A percentile compares a stretch with the other conserved stretches of the same genome.
Evolutionary conservation across 1,139 yeast genomes (phyloP).

Genomic region (Yamadazyma aaseri): DNA sequence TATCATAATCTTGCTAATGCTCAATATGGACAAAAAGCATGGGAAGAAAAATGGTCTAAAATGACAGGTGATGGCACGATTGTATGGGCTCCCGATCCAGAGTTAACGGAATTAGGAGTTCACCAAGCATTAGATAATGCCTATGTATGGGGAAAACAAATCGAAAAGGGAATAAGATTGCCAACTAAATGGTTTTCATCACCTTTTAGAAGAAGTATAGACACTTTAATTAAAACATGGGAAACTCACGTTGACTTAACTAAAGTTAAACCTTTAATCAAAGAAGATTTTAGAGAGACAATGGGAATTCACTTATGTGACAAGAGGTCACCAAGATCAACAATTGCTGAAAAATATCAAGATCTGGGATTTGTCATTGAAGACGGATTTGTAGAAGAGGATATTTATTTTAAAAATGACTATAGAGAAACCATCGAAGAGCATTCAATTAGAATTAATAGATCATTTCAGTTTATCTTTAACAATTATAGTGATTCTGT

Average conservation of each 20-base stretch:
- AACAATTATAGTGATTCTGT: constrained; percentile 27
- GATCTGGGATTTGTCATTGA: constrained; percentile 34
- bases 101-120: constrained; percentile 40
- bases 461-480: constrained; percentile 37
- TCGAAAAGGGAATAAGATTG: constrained; percentile 18
- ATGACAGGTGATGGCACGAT: constrained; percentile 43
- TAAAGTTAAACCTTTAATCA: constrained; percentile 29
- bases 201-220: constrained; percentile 39
- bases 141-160: constrained; percentile 24
- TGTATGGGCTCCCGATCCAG: constrained; percentile 50
- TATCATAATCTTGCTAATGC: constrained; percentile 45
- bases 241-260: constrained; percentile 27
- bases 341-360: constrained; percentile 31
- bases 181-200: constrained; percentile 36
- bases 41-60: constrained; percentile 46
- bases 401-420: constrained; percentile 36
- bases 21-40: constrained; percentile 40
- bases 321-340: constrained; percentile 34
- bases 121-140: constrained; percentile 37
- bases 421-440: constrained; percentile 42
- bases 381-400: constrained; percentile 40
- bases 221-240: constrained; percentile 37
- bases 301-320: constrained; percentile 47
- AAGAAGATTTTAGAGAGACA: constrained; percentile 44
- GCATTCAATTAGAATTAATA: constrained; percentile 38